phyloP scores from a whole-genome alignment of 495 filamentous ascomycete genomes.

The Xylaria telfairii region DNA sequence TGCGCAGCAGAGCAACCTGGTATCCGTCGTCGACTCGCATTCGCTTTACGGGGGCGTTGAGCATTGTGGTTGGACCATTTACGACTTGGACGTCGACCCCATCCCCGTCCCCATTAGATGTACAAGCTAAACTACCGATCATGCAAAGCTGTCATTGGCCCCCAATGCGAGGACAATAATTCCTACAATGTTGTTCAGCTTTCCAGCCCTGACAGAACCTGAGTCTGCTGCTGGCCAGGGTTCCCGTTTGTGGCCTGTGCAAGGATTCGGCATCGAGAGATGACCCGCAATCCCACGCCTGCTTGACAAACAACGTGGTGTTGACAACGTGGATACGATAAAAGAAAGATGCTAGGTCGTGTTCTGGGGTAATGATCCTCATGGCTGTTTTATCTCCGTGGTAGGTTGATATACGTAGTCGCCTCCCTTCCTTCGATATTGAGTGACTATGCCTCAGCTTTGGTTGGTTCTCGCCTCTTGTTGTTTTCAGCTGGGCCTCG shows the following conservation, averaged over 20 bases:
- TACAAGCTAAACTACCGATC: constrained; percentile 30
- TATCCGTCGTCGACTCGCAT: constrained; percentile 8
- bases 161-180: constrained; percentile 11
- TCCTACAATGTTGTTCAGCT: constrained; percentile 17
- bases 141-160: constrained; percentile 22
- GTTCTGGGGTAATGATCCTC: constrained; percentile 12
- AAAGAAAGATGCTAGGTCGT: neutral
- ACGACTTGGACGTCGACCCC: constrained; percentile 40
- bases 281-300: constrained; percentile 27
- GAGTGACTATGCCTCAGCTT: constrained; percentile 14
- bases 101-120: constrained; percentile 29
- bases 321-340: constrained; percentile 11
- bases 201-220: constrained; percentile 14
- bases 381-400: constrained; percentile 22
- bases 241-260: constrained; percentile 9
- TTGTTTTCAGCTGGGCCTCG: constrained; percentile 38
- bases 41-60: constrained; percentile 18
- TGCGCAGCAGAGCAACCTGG: neutral
- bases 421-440: constrained; percentile 23
- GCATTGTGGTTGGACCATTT: constrained; percentile 52
- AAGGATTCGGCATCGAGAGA: constrained; percentile 21
- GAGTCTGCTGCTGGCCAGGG: neutral
- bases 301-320: constrained; percentile 7
- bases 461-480: constrained; percentile 31
- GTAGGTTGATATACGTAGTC: constrained; percentile 40